Conservation (phyloP, 148 eudicot genomes). For the Chenopodium suecicum region DNA sequence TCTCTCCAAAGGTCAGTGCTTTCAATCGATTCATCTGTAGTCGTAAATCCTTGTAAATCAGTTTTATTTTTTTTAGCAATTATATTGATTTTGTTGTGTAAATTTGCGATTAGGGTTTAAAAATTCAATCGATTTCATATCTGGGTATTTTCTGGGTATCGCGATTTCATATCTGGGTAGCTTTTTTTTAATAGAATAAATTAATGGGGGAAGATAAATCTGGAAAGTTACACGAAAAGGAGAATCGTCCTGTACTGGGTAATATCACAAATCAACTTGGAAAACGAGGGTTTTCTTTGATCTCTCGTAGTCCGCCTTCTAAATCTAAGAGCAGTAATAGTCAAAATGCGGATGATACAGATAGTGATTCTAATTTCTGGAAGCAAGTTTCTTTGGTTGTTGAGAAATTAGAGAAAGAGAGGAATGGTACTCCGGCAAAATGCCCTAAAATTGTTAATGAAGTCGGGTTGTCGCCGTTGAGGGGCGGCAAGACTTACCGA, state of each 20-base stretch:
- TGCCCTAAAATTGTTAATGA: constrained; percentile 24
- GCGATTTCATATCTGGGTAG: not conserved
- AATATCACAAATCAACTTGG: constrained; percentile 57
- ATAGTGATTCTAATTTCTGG: constrained; percentile 24
- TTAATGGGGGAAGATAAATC: constrained; percentile 40
- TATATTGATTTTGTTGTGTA: not conserved
- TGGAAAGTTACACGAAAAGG: constrained; percentile 22
- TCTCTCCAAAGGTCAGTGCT: constrained; percentile 15
- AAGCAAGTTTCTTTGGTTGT: constrained; percentile 36
- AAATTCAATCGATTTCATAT: not conserved
- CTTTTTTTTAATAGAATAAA: not conserved
- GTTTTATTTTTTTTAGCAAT: not conserved
- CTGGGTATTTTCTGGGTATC: constrained; percentile 1
- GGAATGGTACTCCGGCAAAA: not conserved
- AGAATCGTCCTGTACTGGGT: constrained; percentile 37
- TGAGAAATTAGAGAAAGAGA: constrained; percentile 38
- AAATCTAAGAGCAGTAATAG: constrained; percentile 29
- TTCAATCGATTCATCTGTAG: not conserved
- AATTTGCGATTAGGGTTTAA: constrained; percentile 21
- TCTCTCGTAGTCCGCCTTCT: constrained; percentile 23
- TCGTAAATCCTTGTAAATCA: not conserved
- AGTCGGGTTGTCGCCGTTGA: constrained; percentile 29
- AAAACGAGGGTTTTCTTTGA: constrained; percentile 40
- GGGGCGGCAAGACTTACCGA: constrained; percentile 40
- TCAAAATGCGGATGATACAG: not conserved